These are phyloP conservation scores for Lophiostoma macrostomum DNA, from an alignment of 495 filamentous ascomycete genomes.

Conservation along the genomic window DNA sequence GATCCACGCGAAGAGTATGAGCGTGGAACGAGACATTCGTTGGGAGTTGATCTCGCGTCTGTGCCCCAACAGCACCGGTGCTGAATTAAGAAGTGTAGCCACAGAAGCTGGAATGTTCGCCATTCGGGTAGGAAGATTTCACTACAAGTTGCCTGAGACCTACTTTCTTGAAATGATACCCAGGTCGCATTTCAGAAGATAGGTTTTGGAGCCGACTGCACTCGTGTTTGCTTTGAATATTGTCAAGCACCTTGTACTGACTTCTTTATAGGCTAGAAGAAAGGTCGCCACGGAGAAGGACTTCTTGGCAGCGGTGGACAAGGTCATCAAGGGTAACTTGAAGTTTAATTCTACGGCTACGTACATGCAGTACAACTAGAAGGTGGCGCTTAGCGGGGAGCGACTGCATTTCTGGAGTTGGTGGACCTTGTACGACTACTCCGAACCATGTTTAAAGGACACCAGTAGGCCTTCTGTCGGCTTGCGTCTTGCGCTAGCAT, in stretches of 20 bases:
- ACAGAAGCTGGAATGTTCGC: slow-evolving; percentile 99
- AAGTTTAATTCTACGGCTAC: slow-evolving; percentile 99
- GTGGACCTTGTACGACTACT: slow-evolving; percentile 15
- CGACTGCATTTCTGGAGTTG: slow-evolving; percentile 11
- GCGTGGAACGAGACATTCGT: slow-evolving; percentile 94
- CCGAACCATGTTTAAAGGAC: background rate
- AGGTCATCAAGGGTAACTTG: slow-evolving; percentile 98
- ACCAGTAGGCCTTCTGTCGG: too few species aligned
- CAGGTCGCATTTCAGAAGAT: too few species aligned
- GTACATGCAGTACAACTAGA: slow-evolving; percentile 98
- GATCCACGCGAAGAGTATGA: slow-evolving; percentile 99
- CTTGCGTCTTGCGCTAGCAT: too few species aligned
- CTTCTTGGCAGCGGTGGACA: slow-evolving; percentile 95
- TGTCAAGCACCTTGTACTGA: too few species aligned
- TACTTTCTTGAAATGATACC: too few species aligned
- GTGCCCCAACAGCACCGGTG: slow-evolving; percentile 95
- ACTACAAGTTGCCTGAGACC: too few species aligned
- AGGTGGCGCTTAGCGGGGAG: background rate
- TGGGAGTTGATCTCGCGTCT: slow-evolving; percentile 97
- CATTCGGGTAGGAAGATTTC: too few species aligned
- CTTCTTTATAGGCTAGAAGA: too few species aligned
- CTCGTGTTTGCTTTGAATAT: too few species aligned
- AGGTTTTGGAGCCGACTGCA: too few species aligned
- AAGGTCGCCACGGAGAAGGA: slow-evolving; percentile 99
- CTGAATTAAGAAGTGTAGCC: slow-evolving; percentile 89